Evolutionary conservation across 768 basidiomycete genomes (phyloP).

Genomic region (Pleurotus tuoliensis): DNA sequence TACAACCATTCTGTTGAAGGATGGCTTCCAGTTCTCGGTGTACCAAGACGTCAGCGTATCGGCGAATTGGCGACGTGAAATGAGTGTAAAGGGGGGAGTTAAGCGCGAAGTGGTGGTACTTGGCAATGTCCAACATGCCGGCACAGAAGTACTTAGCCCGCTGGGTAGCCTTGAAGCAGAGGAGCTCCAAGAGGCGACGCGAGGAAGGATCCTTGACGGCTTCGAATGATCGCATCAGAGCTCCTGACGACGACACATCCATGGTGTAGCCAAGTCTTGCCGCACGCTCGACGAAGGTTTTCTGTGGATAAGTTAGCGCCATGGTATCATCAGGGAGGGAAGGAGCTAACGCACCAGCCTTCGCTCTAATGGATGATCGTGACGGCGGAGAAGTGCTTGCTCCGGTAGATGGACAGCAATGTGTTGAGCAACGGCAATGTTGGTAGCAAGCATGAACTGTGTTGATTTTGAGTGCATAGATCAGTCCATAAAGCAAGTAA

Average conservation of each 20-base stretch:
- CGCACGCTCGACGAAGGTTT: conserved; percentile 75
- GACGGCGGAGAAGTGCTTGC: conserved; percentile 93
- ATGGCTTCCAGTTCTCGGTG: conserved; percentile 95
- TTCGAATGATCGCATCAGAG: conserved; percentile 84
- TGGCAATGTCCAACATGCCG: conserved; percentile 98
- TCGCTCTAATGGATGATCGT: conserved; percentile 89
- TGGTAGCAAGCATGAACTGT: conserved; percentile 93
- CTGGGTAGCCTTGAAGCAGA: conserved; percentile 90
- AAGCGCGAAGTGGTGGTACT: conserved; percentile 91
- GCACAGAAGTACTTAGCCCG: conserved; percentile 98
- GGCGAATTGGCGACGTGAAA: conserved; percentile 89
- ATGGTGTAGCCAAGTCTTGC: conserved; percentile 78
- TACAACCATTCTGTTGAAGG: conserved; percentile 59
- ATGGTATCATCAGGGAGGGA: neutral
- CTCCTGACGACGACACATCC: conserved; percentile 73
- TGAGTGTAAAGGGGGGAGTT: conserved; percentile 91
- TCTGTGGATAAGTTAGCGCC: conserved; percentile 28
- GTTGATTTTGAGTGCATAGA: conserved; percentile 4
- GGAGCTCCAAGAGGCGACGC: conserved; percentile 73
- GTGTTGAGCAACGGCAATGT: conserved; percentile 87
- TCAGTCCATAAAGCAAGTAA: conserved; percentile 1
- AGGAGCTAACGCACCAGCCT: conserved; percentile 57
- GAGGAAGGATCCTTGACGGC: conserved; percentile 68
- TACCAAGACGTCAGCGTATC: conserved; percentile 91
- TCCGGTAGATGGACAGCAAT: conserved; percentile 93